Evolutionary conservation across 140 eudicot genomes (phyloP).

Genomic region (Cichorium intybus): DNA sequence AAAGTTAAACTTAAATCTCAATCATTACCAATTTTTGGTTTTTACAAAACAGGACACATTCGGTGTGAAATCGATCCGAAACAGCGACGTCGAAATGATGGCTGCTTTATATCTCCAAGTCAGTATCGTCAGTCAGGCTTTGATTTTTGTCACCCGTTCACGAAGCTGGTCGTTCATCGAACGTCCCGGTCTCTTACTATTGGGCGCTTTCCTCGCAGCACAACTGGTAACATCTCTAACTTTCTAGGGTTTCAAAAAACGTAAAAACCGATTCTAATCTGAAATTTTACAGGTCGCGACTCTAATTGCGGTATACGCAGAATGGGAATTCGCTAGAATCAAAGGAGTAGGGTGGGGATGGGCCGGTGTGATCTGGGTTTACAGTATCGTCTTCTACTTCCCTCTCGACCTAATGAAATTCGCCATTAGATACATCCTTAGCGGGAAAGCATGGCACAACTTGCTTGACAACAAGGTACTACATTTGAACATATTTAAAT

Average conservation of each 20-base stretch:
- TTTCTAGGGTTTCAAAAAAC: not conserved
- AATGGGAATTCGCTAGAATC: constrained; percentile 60
- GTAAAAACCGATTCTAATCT: not conserved
- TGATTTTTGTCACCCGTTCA: constrained; percentile 79
- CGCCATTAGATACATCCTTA: constrained; percentile 48
- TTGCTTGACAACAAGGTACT: constrained; percentile 65
- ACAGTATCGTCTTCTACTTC: constrained; percentile 53
- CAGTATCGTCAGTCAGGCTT: constrained; percentile 81
- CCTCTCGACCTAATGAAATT: constrained; percentile 71
- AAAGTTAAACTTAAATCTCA: not conserved
- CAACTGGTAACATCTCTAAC: constrained; percentile 50
- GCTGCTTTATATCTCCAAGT: constrained; percentile 84
- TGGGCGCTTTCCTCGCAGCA: constrained; percentile 65
- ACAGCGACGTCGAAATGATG: constrained; percentile 67
- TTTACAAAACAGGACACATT: constrained; percentile 40
- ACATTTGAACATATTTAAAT: too few relatives aligned
- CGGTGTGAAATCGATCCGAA: constrained; percentile 49
- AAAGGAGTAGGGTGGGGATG: constrained; percentile 80
- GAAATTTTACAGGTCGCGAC: constrained; percentile 56
- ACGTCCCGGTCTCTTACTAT: constrained; percentile 65
- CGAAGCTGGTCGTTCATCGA: constrained; percentile 81
- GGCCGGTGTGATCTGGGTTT: constrained; percentile 78
- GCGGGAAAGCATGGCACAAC: constrained; percentile 75
- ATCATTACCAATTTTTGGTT: not conserved
- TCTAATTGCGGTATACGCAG: constrained; percentile 59